A percentile compares a stretch with the other conserved stretches of the same genome.
Evolutionary conservation across 1,284 basidiomycete genomes (phyloP).

Genomic region (Mrakiaceae sp.): DNA sequence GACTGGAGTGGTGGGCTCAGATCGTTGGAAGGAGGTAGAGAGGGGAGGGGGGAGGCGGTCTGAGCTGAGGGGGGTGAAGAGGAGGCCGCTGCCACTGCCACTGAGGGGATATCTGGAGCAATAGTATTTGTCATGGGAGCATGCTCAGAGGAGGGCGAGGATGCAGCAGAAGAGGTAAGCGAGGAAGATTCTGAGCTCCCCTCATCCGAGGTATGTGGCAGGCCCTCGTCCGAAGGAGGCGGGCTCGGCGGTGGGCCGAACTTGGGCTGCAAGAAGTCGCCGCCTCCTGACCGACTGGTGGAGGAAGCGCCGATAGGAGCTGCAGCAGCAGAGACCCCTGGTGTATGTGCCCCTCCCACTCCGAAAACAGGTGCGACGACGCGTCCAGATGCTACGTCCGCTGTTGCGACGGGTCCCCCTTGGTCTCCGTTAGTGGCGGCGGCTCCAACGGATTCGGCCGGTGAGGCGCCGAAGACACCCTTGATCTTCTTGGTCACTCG

Average conservation of each 20-base stretch:
- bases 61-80: not conserved
- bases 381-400: not conserved
- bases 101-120: not conserved
- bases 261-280: not conserved
- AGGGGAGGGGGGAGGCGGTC: too few relatives aligned
- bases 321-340: too few relatives aligned
- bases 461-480: not conserved
- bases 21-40: too few relatives aligned
- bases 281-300: not conserved
- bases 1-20: too few relatives aligned
- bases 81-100: not conserved
- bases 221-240: not conserved
- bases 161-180: not conserved
- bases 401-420: too few relatives aligned
- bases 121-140: not conserved
- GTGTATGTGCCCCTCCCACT: not conserved
- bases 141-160: not conserved
- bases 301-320: not conserved
- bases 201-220: not conserved
- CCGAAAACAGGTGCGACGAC: not conserved
- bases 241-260: conserved; percentile 4
- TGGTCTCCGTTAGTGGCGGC: too few relatives aligned
- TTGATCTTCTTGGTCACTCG: not conserved
- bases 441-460: too few relatives aligned
- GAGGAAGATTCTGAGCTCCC: not conserved